Conservation (phyloP, 495 filamentous ascomycete genomes). For the Penicillium parvum region DNA sequence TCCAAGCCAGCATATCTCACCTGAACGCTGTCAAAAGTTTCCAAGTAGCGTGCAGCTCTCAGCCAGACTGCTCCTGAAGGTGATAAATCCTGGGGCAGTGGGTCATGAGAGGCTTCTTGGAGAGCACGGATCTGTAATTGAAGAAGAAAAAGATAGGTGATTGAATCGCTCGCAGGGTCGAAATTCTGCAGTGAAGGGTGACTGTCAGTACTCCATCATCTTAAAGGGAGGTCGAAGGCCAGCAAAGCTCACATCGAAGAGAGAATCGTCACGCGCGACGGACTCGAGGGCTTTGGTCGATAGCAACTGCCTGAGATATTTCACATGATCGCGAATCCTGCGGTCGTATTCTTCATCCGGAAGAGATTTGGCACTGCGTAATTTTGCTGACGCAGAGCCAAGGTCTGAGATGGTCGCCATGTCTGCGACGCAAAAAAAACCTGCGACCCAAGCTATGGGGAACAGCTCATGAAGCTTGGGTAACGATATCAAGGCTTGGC, state of each 20-base stretch:
- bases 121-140: slow-evolving; percentile 27
- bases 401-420: slow-evolving; percentile 15
- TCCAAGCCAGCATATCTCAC: slow-evolving; percentile 54
- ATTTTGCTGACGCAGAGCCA: slow-evolving; percentile 10
- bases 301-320: slow-evolving; percentile 19
- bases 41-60: slow-evolving; percentile 44
- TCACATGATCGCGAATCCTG: slow-evolving; percentile 25
- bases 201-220: not conserved
- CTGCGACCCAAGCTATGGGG: too few species aligned
- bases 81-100: slow-evolving; percentile 21
- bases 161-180: slow-evolving; percentile 38
- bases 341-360: slow-evolving; percentile 26
- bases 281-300: slow-evolving; percentile 14
- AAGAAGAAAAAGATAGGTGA: slow-evolving; percentile 41
- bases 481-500: too few species aligned
- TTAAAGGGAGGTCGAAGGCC: too few species aligned
- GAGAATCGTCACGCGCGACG: slow-evolving; percentile 11
- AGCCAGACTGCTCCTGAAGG: slow-evolving; percentile 44
- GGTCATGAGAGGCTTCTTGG: slow-evolving; percentile 18
- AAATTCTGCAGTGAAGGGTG: slow-evolving; percentile 11
- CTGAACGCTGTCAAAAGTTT: slow-evolving; percentile 54
- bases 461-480: too few species aligned
- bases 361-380: slow-evolving; percentile 4
- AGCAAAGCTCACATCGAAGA: slow-evolving; percentile 29
- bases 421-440: not conserved